A percentile compares a stretch with the other conserved stretches of the same genome.
Evolutionary conservation across 129 eudicot genomes (phyloP).

Genomic region (Solidago caesia): DNA sequence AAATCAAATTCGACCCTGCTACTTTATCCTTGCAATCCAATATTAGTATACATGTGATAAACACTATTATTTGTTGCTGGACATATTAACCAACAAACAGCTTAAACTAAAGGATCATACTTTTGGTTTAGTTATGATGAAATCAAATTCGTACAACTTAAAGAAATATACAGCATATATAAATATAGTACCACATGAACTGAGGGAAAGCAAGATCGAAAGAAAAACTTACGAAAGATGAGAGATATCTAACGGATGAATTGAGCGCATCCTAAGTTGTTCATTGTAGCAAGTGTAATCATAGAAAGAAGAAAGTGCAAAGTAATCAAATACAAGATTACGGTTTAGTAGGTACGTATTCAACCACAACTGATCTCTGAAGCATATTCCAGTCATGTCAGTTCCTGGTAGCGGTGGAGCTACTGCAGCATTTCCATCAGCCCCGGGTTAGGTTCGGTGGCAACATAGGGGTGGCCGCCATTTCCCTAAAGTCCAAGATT

Average conservation of each 20-base stretch:
- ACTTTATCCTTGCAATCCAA: too few species aligned
- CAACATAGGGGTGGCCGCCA: conserved; percentile 76
- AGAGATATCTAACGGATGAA: conserved; percentile 82
- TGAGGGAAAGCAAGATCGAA: not conserved
- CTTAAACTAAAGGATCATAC: too few species aligned
- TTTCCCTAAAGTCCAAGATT: conserved; percentile 6
- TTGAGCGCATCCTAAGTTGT: conserved; percentile 66
- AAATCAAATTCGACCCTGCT: too few species aligned
- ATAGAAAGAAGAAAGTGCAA: conserved; percentile 84
- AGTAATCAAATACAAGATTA: conserved; percentile 82
- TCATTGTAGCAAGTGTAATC: conserved; percentile 83
- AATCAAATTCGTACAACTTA: too few species aligned
- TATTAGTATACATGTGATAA: too few species aligned
- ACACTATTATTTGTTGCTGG: too few species aligned
- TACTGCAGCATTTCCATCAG: conserved; percentile 49
- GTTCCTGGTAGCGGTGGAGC: conserved; percentile 75
- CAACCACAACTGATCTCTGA: conserved; percentile 83
- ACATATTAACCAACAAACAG: too few species aligned
- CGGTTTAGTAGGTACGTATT: conserved; percentile 83
- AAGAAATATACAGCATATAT: too few species aligned
- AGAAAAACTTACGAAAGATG: conserved; percentile 61
- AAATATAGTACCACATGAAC: too few species aligned
- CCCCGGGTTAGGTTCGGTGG: conserved; percentile 46
- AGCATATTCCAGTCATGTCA: conserved; percentile 90
- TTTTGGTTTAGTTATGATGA: too few species aligned